These are phyloP conservation scores for Mortierella sp. DNA, from an alignment of 371 early-diverging fungal genomes.

Conservation along the genomic window DNA sequence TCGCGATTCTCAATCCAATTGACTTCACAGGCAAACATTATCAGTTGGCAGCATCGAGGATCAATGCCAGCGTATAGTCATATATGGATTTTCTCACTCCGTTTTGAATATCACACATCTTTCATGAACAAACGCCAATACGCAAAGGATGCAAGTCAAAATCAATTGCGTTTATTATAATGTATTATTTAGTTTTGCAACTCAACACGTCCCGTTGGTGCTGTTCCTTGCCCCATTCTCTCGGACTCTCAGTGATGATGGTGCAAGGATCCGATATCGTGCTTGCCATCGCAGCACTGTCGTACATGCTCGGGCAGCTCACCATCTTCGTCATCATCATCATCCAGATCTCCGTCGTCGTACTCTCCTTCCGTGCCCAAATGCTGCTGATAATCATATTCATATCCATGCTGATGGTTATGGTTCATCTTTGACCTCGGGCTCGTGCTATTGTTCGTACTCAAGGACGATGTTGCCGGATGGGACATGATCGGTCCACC, in stretches of 20 bases:
- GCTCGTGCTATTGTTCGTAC: slow-evolving; percentile 12
- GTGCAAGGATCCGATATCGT: slow-evolving; percentile 45
- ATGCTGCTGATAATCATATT: slow-evolving; percentile 4
- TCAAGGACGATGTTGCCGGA: slow-evolving; percentile 11
- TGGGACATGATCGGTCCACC: slow-evolving; percentile 41
- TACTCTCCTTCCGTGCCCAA: slow-evolving; percentile 6
- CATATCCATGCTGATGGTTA: slow-evolving; percentile 6
- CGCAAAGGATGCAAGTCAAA: no score
- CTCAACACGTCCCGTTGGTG: no score
- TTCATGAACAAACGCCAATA: no score
- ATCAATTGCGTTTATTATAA: no score
- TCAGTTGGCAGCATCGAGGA: no score
- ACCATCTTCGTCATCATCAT: slow-evolving; percentile 45
- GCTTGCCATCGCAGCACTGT: slow-evolving; percentile 53
- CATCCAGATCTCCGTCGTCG: slow-evolving; percentile 24
- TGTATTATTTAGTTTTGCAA: no score
- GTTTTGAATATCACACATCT: no score
- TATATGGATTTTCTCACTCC: no score
- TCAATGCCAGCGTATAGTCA: no score
- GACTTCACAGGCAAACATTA: no score
- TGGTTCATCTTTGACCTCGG: slow-evolving; percentile 19
- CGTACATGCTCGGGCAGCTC: slow-evolving; percentile 52
- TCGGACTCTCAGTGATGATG: slow-evolving; percentile 12
- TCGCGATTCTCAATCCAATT: no score
- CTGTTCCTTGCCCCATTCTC: no score